Evolutionary conservation across 345 rosid genomes (phyloP), one percentile per base, ranked within the genome.

Genomic region (Kandelia obovata): DNA sequence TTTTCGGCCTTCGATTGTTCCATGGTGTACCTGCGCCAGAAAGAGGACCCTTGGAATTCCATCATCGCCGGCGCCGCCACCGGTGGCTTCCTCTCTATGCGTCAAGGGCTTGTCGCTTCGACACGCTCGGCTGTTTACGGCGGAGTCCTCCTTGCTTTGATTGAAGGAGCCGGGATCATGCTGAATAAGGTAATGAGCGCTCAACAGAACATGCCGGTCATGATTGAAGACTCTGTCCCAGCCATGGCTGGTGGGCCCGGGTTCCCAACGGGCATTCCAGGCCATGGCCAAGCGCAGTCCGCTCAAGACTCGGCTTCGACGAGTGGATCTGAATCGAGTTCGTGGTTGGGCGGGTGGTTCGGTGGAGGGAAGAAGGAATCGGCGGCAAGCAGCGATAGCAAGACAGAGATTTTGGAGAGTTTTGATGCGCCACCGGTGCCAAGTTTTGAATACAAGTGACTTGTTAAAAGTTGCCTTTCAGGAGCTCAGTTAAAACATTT

Each of bases 11-110:
- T 87, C 63, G 96, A 92, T 71, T 92, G 97, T 79, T 63, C 92
- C 58, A 73, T 85, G 89, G 93, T 88, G 59, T 92, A 85, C 79
- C 73, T 72, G 31, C 91, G 97, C 46, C 96, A 92, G 86, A 92
- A 92, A 78, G 96, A 92, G 66, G 97, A 92, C 59, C 97, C 97
- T 6, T 92, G 96, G 96, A 92, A 92, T 77, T 89, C 96, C 46
- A 86, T 89, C 78, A 27, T 89, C 32, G 85, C 97, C 15, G 97
- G 96, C 13, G 96, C 96, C 39, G 88, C 93, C 71, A 85, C 97
- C 1, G 97, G 93, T 4, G 97, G 96, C 0, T 76, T 89, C 75
- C 86, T 91, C 58, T 58, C 83, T 60, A 71, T 91, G 90, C 87
- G 96, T 5, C 92, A 83, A 76, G 97, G 97, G 1, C 63, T 82